These are phyloP conservation scores for Catharanthus roseus DNA, from an alignment of 257 asterid genomes.

Conservation along the genomic window DNA sequence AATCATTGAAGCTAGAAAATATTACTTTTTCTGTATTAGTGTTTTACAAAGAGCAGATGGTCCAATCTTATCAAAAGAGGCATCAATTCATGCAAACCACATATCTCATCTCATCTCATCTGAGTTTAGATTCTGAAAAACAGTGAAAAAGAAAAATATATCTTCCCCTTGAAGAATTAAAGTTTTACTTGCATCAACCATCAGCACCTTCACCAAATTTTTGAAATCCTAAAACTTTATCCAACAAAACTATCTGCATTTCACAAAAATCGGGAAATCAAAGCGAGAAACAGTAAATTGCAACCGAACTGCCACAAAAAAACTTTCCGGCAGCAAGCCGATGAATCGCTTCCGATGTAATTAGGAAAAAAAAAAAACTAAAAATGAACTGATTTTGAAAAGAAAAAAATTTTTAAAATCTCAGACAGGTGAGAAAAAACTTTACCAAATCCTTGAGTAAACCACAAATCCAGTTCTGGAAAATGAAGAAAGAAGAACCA, in stretches of 20 bases:
- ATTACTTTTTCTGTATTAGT: background rate
- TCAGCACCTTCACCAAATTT: background rate
- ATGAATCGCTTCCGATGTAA: slow-evolving; percentile 3
- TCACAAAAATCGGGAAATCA: background rate
- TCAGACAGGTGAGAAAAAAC: background rate
- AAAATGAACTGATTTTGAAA: background rate
- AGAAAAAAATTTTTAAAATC: too few species aligned
- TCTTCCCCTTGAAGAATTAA: background rate
- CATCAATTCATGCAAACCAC: background rate
- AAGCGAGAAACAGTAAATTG: background rate
- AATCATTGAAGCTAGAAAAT: background rate
- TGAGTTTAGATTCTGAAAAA: background rate
- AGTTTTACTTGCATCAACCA: background rate
- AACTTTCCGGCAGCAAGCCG: background rate
- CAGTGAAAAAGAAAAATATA: background rate
- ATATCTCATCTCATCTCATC: background rate
- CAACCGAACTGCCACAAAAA: background rate
- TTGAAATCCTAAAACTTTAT: background rate
- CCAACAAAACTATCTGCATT: background rate
- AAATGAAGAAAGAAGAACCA: slow-evolving; percentile 2
- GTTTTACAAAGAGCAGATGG: background rate
- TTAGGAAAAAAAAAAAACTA: background rate
- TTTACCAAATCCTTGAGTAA: background rate
- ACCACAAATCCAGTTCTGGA: background rate
- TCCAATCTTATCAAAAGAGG: background rate